phyloP scores from a whole-genome alignment of 1,284 basidiomycete species.

The Melampsora larici-populina region DNA sequence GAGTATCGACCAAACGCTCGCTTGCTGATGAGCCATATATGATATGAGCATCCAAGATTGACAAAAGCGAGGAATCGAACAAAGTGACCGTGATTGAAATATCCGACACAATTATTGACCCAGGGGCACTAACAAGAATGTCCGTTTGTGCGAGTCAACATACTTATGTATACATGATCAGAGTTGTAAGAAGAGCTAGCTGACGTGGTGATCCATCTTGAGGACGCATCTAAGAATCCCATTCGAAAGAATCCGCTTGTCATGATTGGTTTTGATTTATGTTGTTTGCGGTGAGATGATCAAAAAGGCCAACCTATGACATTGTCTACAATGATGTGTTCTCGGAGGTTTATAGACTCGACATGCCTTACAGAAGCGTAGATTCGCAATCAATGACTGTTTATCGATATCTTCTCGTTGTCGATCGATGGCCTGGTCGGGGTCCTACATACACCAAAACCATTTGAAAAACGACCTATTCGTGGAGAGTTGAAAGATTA shows the following conservation, averaged over 20 bases:
- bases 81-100: constrained; percentile 43
- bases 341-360: constrained; percentile 52
- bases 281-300: neutral
- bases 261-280: neutral
- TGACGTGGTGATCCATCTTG: constrained; percentile 44
- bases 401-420: constrained; percentile 45
- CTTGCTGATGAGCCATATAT: constrained; percentile 44
- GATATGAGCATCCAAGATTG: constrained; percentile 41
- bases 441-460: constrained; percentile 2
- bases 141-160: neutral
- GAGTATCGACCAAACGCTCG: neutral
- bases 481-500: constrained; percentile 35
- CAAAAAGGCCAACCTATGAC: constrained; percentile 50
- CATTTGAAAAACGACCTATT: neutral
- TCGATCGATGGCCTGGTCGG: constrained; percentile 4
- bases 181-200: neutral
- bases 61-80: constrained; percentile 36
- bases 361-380: constrained; percentile 51
- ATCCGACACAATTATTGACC: constrained; percentile 41
- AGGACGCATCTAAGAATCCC: constrained; percentile 38
- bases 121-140: constrained; percentile 34
- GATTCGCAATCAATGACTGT: constrained; percentile 44
- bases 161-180: neutral
- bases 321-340: constrained; percentile 53
- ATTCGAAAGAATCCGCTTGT: neutral